Percentiles rank a stretch among this genome's conserved stretches.
Conservation (phyloP, 2,329 filamentous ascomycete genomes). For the Echinosphaeria canescens region DNA sequence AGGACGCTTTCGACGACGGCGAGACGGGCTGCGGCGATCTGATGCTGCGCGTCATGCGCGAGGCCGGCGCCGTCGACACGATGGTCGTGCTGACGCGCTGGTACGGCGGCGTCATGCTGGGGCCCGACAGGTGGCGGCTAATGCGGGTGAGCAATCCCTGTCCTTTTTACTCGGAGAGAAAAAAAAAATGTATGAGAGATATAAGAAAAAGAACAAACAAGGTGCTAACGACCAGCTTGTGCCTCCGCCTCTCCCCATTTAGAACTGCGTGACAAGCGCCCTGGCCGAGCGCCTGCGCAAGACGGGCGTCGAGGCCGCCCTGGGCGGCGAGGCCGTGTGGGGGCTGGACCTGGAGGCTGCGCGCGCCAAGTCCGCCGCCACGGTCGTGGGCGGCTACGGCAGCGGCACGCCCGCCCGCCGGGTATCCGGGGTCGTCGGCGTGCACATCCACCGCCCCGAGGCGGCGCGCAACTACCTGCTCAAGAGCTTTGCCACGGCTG, state of each 20-base stretch:
- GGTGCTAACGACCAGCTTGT: too few species aligned
- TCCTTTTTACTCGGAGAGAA: too few species aligned
- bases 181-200: too few species aligned
- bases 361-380: conserved; percentile 14
- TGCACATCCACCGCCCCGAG: conserved; percentile 58
- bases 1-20: conserved; percentile 37
- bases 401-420: conserved; percentile 7
- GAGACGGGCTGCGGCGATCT: conserved; percentile 35
- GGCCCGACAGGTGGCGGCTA: conserved; percentile 37
- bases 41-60: conserved; percentile 28
- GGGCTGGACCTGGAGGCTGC: conserved; percentile 32
- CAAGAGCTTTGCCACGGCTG: conserved; percentile 32
- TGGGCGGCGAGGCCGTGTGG: conserved; percentile 35
- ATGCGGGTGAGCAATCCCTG: too few species aligned
- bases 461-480: conserved; percentile 37
- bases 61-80: conserved; percentile 24
- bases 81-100: conserved; percentile 37
- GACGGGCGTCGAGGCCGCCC: conserved; percentile 15
- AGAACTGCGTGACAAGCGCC: conserved; percentile 28
- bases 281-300: conserved; percentile 25
- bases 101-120: conserved; percentile 39
- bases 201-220: too few species aligned
- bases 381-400: conserved; percentile 5
- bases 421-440: conserved; percentile 19
- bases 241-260: too few species aligned